Evolutionary conservation across 2,329 filamentous ascomycete genomes (phyloP), one percentile per base, ranked within the genome.

Genomic region (Alternaria longipes): DNA sequence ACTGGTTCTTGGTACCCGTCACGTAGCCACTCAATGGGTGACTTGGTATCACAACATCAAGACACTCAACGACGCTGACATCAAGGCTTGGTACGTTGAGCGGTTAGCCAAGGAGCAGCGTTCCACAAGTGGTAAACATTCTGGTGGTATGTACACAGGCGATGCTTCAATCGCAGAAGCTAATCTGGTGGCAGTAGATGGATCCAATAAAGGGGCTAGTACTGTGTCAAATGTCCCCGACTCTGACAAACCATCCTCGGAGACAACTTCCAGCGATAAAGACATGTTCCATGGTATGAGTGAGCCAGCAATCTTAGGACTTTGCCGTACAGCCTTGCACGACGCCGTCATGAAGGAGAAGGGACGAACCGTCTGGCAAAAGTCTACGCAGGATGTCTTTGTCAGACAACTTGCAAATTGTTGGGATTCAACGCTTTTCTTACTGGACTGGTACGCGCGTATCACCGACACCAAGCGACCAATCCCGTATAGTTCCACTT

Each of bases 21-120:
- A 78, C 2, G 81, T 87, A 6, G 83, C 83, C 38, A 83, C 84
- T 22, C 82, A 85, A 64, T 90, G 87, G 87, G 84, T 85, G 4
- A 85, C 82, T 3, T 89, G 87, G 87, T 81, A 83, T 62, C 75
- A 81, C 54, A 81, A 82, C 42, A 82, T 87, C 44, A 81, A 82
- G 49, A 79, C 79, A 6, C 74, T 86, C 28, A 80, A 82, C 42
- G 84, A 86, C 63, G 74, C 78, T n/a, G 82, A 84, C 40, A 79
- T 86, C 8, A 75, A 84, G 32, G 76, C 79, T 14, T 87, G 84
- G 84, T 85, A 84, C 69, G 70, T 78, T 11, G 67, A 77, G 18
- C 78, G 74, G 34, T 64, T 69, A 38, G 60, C 64, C 2, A 68
- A 67, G 14, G 63, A 62, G 45, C 61, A 73, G 20, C 51, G 59